These are phyloP conservation scores for Huntiella omanensis DNA, from an alignment of 2,329 filamentous ascomycete species.

Conservation along the genomic window DNA sequence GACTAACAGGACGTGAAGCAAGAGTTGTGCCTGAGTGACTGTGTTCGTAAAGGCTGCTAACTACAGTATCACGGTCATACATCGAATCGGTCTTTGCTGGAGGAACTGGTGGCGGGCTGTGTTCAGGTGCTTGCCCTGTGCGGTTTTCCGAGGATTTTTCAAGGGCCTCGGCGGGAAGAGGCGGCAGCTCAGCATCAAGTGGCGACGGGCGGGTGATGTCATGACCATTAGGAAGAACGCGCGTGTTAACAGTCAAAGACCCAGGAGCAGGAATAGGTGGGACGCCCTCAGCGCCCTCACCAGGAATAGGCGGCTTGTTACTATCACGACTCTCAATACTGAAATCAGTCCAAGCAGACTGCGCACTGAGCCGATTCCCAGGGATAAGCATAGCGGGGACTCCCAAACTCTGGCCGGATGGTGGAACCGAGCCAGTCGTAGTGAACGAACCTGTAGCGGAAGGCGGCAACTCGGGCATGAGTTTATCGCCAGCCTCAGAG, in stretches of 20 bases:
- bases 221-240: not conserved
- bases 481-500: slow-evolving; percentile 19
- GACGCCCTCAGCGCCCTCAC: too few species aligned
- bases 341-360: slow-evolving; percentile 42
- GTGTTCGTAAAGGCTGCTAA: slow-evolving; percentile 11
- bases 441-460: slow-evolving; percentile 11
- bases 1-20: slow-evolving; percentile 26
- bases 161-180: slow-evolving; percentile 4
- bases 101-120: slow-evolving; percentile 33
- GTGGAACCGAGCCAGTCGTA: slow-evolving; percentile 11
- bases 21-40: slow-evolving; percentile 24
- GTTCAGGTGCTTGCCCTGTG: slow-evolving; percentile 20
- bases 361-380: slow-evolving; percentile 31
- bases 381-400: slow-evolving; percentile 27
- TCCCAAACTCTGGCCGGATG: slow-evolving; percentile 25
- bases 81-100: slow-evolving; percentile 14
- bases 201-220: not conserved
- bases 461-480: slow-evolving; percentile 12
- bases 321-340: slow-evolving; percentile 30
- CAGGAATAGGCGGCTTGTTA: slow-evolving; percentile 10
- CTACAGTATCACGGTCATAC: slow-evolving; percentile 8
- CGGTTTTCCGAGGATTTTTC: not conserved
- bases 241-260: slow-evolving; percentile 8
- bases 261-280: not conserved
- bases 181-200: slow-evolving; percentile 11